phyloP scores from a whole-genome alignment of 2,329 filamentous ascomycete genomes.

The Lomentospora prolificans region DNA sequence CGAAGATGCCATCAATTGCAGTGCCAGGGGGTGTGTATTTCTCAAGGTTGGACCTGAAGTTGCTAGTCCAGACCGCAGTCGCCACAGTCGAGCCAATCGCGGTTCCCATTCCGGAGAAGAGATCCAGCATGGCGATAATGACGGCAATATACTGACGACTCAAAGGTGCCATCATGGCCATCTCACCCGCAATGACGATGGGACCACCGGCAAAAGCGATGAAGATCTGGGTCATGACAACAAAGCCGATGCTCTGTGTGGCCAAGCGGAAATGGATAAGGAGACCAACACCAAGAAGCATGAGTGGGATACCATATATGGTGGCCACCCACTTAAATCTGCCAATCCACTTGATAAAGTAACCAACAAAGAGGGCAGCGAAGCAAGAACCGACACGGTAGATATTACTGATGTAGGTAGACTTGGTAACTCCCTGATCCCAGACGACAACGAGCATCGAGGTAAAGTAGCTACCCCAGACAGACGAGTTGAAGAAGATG shows the following conservation, averaged over 20 bases:
- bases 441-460: conserved; percentile 30
- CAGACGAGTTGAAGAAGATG: conserved; percentile 24
- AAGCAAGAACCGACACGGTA: conserved; percentile 40
- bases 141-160: conserved; percentile 53
- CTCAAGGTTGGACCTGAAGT: conserved; percentile 41
- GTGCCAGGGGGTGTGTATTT: conserved; percentile 36
- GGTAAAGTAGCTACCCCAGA: conserved; percentile 29
- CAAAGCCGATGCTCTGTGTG: conserved; percentile 37
- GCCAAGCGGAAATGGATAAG: conserved; percentile 51
- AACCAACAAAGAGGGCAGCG: conserved; percentile 35
- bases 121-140: conserved; percentile 49
- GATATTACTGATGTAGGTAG: conserved; percentile 31
- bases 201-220: conserved; percentile 50
- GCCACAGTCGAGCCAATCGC: conserved; percentile 51
- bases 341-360: conserved; percentile 36
- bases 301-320: conserved; percentile 42
- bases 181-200: conserved; percentile 49
- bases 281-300: conserved; percentile 41
- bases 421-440: conserved; percentile 22
- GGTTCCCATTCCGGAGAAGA: conserved; percentile 50
- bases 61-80: conserved; percentile 54
- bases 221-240: conserved; percentile 53
- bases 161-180: conserved; percentile 50
- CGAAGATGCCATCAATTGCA: conserved; percentile 33
- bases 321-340: conserved; percentile 43